Base-by-base conservation (phyloP, 148 eudicot species). In the Rhododendron ovatum region DNA sequence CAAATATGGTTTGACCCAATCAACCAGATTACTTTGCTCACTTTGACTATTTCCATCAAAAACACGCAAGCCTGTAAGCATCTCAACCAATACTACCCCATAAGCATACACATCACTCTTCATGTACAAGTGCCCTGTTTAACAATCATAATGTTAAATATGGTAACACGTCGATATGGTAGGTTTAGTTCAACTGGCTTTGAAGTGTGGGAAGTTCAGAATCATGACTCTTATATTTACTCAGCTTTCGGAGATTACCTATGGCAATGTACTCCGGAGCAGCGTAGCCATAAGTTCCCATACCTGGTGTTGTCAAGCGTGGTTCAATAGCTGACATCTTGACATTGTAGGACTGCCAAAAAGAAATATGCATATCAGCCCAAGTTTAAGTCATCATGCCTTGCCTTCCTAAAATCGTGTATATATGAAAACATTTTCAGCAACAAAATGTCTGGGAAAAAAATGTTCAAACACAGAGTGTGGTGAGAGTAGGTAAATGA, bases 281-380 rank as follows among this genome's bases (percentile, higher is more conserved):
- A 50, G 98, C 98, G 84, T 96, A 96, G 28, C 98, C 98, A 63
- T 91, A 86, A 15, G 96, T 93, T 63, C 98, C 98, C 91, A 94
- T 92, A 39, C 94, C 92, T 78, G 92, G 90, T 80, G 98, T 96
- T 26, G 98, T 89, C 35, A 96, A 94, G 84, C 94, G 50, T 47
- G 50, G 41, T 39, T 39, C 41, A 39, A 39, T 39, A 39, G 8
- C 98, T 20, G 98, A 93, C 74, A 96, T 90, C 87, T 96, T 96
- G 48, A 98, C 92, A 85, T 93, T 89, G 82, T 93, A 94, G 17
- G 93, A 88, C 98, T 96, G 90, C 4, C 33, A 57, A 80, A 82
- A 65, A 84, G 14, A 87, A 28, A 84, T 15, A 83, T 2, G 28
- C 22, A 45, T 13, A 24, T 55, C 63, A 51, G 39, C 15, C 83